Percentiles rank a stretch among this genome's conserved stretches.
phyloP scores from a whole-genome alignment of 495 filamentous ascomycete species.

The Talaromyces wortmannii region DNA sequence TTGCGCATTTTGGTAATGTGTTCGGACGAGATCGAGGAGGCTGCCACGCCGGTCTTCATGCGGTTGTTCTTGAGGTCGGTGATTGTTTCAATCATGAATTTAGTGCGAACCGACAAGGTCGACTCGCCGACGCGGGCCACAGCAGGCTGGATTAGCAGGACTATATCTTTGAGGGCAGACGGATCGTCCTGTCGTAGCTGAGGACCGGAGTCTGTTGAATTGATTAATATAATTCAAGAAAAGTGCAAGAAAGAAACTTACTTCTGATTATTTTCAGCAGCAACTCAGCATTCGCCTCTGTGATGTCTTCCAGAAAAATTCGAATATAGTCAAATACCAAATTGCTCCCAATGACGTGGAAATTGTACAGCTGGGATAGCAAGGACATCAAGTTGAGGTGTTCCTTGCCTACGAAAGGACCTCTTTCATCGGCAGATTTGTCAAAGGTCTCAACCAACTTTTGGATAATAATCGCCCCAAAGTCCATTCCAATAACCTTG shows the following conservation, averaged over 20 bases:
- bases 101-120: slow-evolving; percentile 78
- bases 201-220: slow-evolving; percentile 51
- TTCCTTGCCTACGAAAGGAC: slow-evolving; percentile 55
- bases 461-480: slow-evolving; percentile 80
- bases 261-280: slow-evolving; percentile 77
- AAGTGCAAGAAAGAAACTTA: slow-evolving; percentile 15
- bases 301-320: slow-evolving; percentile 64
- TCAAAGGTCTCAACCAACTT: slow-evolving; percentile 65
- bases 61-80: slow-evolving; percentile 92
- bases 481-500: slow-evolving; percentile 77
- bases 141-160: slow-evolving; percentile 67
- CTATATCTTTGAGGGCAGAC: slow-evolving; percentile 84
- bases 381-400: slow-evolving; percentile 74
- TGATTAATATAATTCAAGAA: not conserved
- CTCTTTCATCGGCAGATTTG: slow-evolving; percentile 27
- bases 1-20: slow-evolving; percentile 83
- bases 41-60: slow-evolving; percentile 61
- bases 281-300: slow-evolving; percentile 87
- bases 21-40: slow-evolving; percentile 60
- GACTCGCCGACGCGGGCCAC: slow-evolving; percentile 58
- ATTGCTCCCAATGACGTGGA: slow-evolving; percentile 76
- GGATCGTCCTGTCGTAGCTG: slow-evolving; percentile 89
- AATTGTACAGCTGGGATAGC: slow-evolving; percentile 82
- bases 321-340: slow-evolving; percentile 88
- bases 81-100: slow-evolving; percentile 97